Conservation (phyloP, 805 yeast genomes). For the Candida pseudofarinosa region DNA sequence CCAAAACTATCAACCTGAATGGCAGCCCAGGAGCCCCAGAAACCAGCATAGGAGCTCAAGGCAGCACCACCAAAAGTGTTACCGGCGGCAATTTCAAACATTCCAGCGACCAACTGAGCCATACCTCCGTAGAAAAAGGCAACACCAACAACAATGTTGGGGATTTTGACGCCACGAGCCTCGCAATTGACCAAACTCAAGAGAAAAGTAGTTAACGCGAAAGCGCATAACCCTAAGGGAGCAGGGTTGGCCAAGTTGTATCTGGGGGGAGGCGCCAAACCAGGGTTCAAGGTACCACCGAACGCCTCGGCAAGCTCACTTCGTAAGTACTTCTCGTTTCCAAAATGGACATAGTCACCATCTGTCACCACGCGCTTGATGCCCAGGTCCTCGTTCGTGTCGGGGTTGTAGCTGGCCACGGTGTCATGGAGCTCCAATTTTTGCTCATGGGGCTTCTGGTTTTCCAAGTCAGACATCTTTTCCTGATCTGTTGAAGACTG, state of each 20-base stretch:
- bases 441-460: conserved; percentile 30
- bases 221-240: conserved; percentile 69
- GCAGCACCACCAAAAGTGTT: conserved; percentile 75
- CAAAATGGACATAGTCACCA: conserved; percentile 65
- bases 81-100: conserved; percentile 73
- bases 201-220: conserved; percentile 66
- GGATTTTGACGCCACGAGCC: conserved; percentile 63
- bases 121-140: conserved; percentile 73
- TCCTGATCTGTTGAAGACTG: not conserved
- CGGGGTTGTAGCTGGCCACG: conserved; percentile 1
- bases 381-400: conserved; percentile 7
- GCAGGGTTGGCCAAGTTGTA: conserved; percentile 63
- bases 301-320: conserved; percentile 61
- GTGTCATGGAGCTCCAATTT: conserved; percentile 17
- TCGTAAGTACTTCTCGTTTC: conserved; percentile 63
- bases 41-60: conserved; percentile 60
- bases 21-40: conserved; percentile 75
- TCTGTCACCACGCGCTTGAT: conserved; percentile 38
- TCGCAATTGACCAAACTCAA: conserved; percentile 59
- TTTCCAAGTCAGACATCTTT: conserved; percentile 26
- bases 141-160: conserved; percentile 59
- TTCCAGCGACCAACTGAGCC: conserved; percentile 67
- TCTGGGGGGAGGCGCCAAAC: conserved; percentile 41
- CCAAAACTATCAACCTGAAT: conserved; percentile 40
- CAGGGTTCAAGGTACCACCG: conserved; percentile 83